phyloP scores from a whole-genome alignment of 805 yeast genomes.

The Ogataea methanolica region DNA sequence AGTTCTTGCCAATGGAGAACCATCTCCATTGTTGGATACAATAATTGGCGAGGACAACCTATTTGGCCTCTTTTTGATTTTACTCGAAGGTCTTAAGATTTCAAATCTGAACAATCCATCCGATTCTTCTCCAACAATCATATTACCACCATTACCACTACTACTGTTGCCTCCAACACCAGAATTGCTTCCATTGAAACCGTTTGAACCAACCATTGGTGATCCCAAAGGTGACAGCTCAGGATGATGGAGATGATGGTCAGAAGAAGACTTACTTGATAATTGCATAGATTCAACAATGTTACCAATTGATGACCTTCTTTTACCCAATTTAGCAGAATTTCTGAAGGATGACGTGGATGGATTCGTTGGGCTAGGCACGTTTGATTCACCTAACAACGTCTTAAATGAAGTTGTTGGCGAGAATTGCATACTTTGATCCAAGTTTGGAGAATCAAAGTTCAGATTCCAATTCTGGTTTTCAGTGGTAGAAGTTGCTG shows the following conservation, averaged over 20 bases:
- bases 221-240: conserved; percentile 20
- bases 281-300: conserved; percentile 14
- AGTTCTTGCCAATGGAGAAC: conserved; percentile 21
- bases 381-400: conserved; percentile 48
- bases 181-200: background rate
- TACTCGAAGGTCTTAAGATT: conserved; percentile 34
- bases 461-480: conserved; percentile 19
- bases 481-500: conserved; percentile 28
- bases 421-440: conserved; percentile 22
- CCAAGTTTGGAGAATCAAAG: conserved; percentile 26
- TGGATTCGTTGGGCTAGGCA: conserved; percentile 6
- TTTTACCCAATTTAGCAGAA: conserved; percentile 16
- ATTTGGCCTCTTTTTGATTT: conserved; percentile 29
- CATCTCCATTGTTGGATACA: conserved; percentile 12
- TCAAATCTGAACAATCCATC: conserved; percentile 45
- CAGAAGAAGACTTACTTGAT: conserved; percentile 10
- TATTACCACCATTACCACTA: too few species aligned
- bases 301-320: conserved; percentile 12
- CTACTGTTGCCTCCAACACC: too few species aligned
- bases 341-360: conserved; percentile 15
- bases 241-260: conserved; percentile 11
- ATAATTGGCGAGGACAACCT: conserved; percentile 18
- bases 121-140: conserved; percentile 22
- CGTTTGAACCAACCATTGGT: conserved; percentile 9
- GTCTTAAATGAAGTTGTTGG: conserved; percentile 77